phyloP scores from a whole-genome alignment of 192 early-diverging fungal genomes.

The Podila minutissima region DNA sequence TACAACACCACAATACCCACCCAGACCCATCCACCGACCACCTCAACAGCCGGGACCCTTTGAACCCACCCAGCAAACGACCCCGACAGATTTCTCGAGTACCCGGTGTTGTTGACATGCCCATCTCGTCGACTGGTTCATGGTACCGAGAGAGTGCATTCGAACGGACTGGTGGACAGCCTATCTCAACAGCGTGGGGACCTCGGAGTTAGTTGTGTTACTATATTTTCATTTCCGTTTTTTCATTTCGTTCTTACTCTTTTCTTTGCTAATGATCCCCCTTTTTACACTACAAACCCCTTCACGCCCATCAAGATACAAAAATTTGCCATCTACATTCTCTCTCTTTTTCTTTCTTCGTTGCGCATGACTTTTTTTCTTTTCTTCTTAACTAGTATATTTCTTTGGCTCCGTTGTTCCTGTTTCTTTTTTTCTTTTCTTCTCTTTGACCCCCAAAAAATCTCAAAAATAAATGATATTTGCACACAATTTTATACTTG shows the following conservation, averaged over 20 bases:
- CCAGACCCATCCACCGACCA: neutral
- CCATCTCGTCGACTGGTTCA: neutral
- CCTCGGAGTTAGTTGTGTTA: neutral
- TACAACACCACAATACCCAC: constrained; percentile 8
- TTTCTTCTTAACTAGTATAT: too few relatives aligned
- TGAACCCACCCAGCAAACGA: constrained; percentile 35
- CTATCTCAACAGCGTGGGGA: neutral
- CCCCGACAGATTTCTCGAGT: constrained; percentile 25
- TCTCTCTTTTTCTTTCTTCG: too few relatives aligned
- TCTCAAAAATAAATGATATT: too few relatives aligned
- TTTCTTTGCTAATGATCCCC: neutral
- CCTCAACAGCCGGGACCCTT: neutral
- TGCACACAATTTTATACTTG: too few relatives aligned
- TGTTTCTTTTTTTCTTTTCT: too few relatives aligned
- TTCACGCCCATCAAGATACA: too few relatives aligned
- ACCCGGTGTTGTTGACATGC: neutral
- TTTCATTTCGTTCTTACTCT: neutral
- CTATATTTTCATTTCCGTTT: neutral
- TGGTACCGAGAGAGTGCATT: neutral
- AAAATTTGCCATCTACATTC: too few relatives aligned
- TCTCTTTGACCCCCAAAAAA: too few relatives aligned
- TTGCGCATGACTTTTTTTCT: too few relatives aligned
- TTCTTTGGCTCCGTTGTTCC: too few relatives aligned
- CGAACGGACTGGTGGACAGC: neutral
- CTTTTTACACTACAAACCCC: neutral